A percentile compares a stretch with the other conserved stretches of the same genome.
These are phyloP conservation scores for Bremia lactucae DNA, from an alignment of 352 stramenopile species.

Conservation along the genomic window DNA sequence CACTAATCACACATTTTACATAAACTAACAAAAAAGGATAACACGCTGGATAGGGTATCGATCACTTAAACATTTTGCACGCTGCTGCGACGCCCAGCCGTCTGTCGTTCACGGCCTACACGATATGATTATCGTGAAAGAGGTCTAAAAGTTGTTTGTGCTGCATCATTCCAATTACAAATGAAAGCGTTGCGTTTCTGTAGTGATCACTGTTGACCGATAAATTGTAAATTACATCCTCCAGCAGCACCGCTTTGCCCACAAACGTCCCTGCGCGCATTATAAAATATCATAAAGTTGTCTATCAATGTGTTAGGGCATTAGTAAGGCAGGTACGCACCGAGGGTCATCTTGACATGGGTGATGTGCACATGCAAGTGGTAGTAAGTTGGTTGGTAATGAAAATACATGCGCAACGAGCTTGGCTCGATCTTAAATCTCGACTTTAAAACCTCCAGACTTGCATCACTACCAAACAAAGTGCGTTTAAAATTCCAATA, in stretches of 20 bases:
- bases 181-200: conserved; percentile 59
- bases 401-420: conserved; percentile 71
- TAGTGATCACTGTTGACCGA: conserved; percentile 55
- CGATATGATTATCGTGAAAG: conserved; percentile 43
- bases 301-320: neutral
- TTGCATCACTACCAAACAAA: conserved; percentile 37
- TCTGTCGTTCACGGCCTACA: too few species aligned
- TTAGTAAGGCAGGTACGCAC: conserved; percentile 10
- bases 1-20: too few species aligned
- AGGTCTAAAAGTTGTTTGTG: conserved; percentile 64
- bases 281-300: neutral
- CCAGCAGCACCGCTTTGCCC: conserved; percentile 76
- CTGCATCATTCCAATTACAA: conserved; percentile 70
- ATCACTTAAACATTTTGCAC: too few species aligned
- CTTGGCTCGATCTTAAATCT: conserved; percentile 46
- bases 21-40: too few species aligned
- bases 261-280: conserved; percentile 39
- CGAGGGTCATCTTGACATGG: conserved; percentile 73
- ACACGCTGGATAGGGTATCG: too few species aligned
- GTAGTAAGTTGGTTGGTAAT: conserved; percentile 86
- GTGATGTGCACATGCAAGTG: conserved; percentile 83
- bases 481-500: too few species aligned
- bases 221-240: conserved; percentile 81
- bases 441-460: conserved; percentile 33
- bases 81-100: too few species aligned